Evolutionary conservation across 805 yeast species (phyloP), one percentile per base, ranked within the genome.

Genomic region (Debaryomyces prosopidis): DNA sequence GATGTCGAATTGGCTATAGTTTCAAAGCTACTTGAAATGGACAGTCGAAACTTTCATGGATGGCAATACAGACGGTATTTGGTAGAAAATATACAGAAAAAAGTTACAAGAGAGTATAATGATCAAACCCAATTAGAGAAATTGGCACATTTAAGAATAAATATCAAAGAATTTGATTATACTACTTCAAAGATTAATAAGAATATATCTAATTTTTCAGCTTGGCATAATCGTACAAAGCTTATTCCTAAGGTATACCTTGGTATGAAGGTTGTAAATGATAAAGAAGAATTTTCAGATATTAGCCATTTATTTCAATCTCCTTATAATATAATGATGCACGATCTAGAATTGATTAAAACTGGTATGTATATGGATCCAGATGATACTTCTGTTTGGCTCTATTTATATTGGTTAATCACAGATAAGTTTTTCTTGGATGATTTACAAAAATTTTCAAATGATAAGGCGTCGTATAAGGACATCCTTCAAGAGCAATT

Each of bases 311-410:
- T 64, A 2, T 74, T 75, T 43, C 52, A 53, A 5, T 52, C 58
- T 10, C 65, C 73, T 8, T 37, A 55, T 20, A 49, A 53, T 0
- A 72, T 82, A 41, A 60, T 89, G 5, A 46, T 49, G 0, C 65
- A 71, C 15, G 99, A 94, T 62, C 65, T 90, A 35, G 76, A 76
- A 2, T 75, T 86, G 52, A 75, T 90, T 31, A 85, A 83, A 47
- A 85, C 88, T 23, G 99, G 98, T 0, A 81, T 89, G 67, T 89
- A 84, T 59, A 89, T 96, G 53, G 98, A 94, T 61, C 91, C 96
- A 0, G 92, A 88, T 43, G 99, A 94, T 59, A 91, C 95, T 36
- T 87, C 97, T 0, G 86, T 89, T 0, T 94, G 98, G 97, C 75
- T 87, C 1, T 94, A 91, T 60, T 74, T 89, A 47, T 79, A 83